Conservation (phyloP, 2,329 filamentous ascomycete genomes). For the Zalaria sp. region DNA sequence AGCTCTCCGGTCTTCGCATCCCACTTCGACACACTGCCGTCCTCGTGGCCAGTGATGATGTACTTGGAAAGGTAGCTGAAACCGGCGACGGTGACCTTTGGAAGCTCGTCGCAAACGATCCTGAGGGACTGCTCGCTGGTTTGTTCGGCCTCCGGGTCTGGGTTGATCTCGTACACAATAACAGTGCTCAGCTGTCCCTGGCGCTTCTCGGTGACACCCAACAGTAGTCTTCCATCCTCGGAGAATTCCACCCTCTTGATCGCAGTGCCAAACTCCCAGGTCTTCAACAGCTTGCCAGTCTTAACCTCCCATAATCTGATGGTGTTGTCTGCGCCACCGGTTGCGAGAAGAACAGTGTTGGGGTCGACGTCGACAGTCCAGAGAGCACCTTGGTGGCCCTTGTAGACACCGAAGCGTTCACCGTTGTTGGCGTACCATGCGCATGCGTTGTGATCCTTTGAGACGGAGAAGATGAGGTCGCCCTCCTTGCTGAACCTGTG, state of each 20-base stretch:
- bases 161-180: conserved; percentile 77
- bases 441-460: conserved; percentile 94
- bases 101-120: conserved; percentile 80
- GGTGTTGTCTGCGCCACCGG: conserved; percentile 94
- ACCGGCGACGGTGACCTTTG: conserved; percentile 93
- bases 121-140: conserved; percentile 66
- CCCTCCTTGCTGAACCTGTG: conserved; percentile 79
- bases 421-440: conserved; percentile 97
- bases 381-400: conserved; percentile 92
- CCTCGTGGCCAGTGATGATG: conserved; percentile 96
- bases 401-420: conserved; percentile 92
- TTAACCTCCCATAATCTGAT: conserved; percentile 95
- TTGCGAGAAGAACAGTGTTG: conserved; percentile 80
- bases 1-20: conserved; percentile 85
- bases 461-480: conserved; percentile 88
- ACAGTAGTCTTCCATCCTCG: conserved; percentile 76
- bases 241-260: conserved; percentile 98
- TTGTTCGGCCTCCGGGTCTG: conserved; percentile 72
- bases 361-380: conserved; percentile 98
- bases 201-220: conserved; percentile 96
- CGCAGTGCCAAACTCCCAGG: conserved; percentile 92
- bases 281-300: conserved; percentile 85
- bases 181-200: conserved; percentile 94
- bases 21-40: conserved; percentile 81
- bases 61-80: conserved; percentile 92